phyloP scores from a whole-genome alignment of 495 filamentous ascomycete genomes.

The Hypomontagnella submonticulosa region DNA sequence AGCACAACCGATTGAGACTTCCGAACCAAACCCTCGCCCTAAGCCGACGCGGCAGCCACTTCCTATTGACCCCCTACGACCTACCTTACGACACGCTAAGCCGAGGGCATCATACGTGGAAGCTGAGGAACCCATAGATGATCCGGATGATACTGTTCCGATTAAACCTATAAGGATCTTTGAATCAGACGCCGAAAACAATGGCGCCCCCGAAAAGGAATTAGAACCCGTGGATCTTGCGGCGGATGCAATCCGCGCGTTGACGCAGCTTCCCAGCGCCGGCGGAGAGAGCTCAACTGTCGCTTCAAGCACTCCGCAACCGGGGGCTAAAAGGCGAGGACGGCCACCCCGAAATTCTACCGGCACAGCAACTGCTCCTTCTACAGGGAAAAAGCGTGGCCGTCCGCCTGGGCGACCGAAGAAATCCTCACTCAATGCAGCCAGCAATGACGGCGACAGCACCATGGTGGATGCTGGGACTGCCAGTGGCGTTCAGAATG shows the following conservation, averaged over 20 bases:
- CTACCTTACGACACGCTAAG: constrained; percentile 57
- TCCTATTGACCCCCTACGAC: constrained; percentile 47
- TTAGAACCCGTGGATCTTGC: constrained; percentile 55
- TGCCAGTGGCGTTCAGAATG: constrained; percentile 9
- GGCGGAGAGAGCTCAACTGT: constrained; percentile 1
- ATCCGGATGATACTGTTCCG: constrained; percentile 53
- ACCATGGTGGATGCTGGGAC: no score
- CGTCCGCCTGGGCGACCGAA: constrained; percentile 41
- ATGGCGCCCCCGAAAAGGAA: constrained; percentile 27
- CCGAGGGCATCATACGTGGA: constrained; percentile 56
- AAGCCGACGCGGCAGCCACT: constrained; percentile 29
- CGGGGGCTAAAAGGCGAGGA: constrained; percentile 38
- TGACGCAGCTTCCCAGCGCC: constrained; percentile 31
- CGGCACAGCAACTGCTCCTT: constrained; percentile 20
- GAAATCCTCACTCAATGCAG: constrained; percentile 38
- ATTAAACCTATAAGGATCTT: constrained; percentile 29
- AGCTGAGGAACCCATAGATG: constrained; percentile 50
- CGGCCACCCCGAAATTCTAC: constrained; percentile 40
- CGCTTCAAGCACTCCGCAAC: constrained; percentile 25
- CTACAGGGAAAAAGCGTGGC: constrained; percentile 42
- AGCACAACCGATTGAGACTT: constrained; percentile 25
- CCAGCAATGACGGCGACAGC: constrained; percentile 22
- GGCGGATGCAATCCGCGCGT: constrained; percentile 44
- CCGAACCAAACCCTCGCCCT: constrained; percentile 16
- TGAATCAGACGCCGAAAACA: constrained; percentile 20